phyloP scores from a whole-genome alignment of 176 grass and related monocot genomes.

The Chloris gayana region DNA sequence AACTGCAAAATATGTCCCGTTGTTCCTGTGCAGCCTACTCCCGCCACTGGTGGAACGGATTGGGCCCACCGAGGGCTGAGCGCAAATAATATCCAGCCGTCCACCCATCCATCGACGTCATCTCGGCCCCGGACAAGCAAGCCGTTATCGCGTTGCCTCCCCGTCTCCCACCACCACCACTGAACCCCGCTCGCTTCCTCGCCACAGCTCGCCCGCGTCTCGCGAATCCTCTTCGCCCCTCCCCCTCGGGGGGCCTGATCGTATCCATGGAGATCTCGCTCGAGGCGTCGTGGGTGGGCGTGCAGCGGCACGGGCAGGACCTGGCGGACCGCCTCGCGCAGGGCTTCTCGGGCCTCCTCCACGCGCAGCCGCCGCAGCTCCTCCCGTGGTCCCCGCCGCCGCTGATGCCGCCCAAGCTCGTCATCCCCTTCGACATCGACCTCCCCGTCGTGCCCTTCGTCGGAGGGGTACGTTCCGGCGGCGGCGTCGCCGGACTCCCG shows the following conservation, averaged over 20 bases:
- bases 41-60: neutral
- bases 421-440: conserved; percentile 56
- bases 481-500: conserved; percentile 27
- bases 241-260: neutral
- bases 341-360: conserved; percentile 82
- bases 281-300: conserved; percentile 88
- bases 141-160: conserved; percentile 7
- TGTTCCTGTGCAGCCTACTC: neutral
- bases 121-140: conserved; percentile 1
- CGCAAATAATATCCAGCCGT: conserved; percentile 1
- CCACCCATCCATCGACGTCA: conserved; percentile 8
- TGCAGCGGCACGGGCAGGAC: conserved; percentile 95
- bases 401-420: conserved; percentile 41
- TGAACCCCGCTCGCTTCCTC: neutral
- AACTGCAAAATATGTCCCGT: too few species aligned
- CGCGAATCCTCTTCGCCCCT: neutral
- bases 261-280: conserved; percentile 78
- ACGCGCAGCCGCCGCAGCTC: conserved; percentile 58
- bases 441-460: conserved; percentile 47
- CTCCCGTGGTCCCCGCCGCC: conserved; percentile 53
- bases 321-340: conserved; percentile 81
- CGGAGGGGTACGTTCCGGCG: neutral
- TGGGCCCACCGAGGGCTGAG: neutral
- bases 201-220: conserved; percentile 4
- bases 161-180: conserved; percentile 15